Base-by-base conservation (phyloP, 192 early-diverging fungal genomes). In the Mortierella hygrophila region DNA sequence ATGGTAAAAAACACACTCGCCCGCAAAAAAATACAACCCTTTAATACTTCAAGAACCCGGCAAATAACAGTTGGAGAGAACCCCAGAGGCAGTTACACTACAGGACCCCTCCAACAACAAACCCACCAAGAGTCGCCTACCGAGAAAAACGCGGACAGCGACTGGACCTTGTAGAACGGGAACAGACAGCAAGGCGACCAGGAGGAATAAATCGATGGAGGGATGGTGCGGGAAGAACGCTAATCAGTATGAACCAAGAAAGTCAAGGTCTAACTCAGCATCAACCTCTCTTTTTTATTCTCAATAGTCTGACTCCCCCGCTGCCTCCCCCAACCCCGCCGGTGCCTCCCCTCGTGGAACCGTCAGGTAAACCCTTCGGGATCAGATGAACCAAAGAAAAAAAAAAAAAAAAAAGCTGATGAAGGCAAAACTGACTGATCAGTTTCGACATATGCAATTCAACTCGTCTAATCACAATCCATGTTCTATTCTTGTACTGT, bases 291-390 rank as follows among this genome's bases (percentile, higher is more conserved):
- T 52, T n/a, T 40, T 29, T 38, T 42, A 8, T 60, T 32, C 18
- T 4, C 18, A 52, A 52, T 78, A 86, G 84, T 86, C 84, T 78
- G 84, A 86, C 72, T 86, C 84, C 63, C 79, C 84, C 74, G 71
- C 75, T 54, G 71, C 78, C 65, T 86, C 84, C 79, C 84, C 84
- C 16, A 86, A 75, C 72, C 84, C 79, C 76, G 78, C 84, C 46
- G 84, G 84, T n/a, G 75, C 79, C 44, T 86, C 84, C 37, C 75
- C 84, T 44, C 84, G 84, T 32, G 79, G 70, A 63, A 71, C 84
- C 6, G 29, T 86, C 79, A 86, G 84, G 84, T 86, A 72, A 32
- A 29, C 23, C 1, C 23, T 5, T 72, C 49, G 32, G 7, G 35
- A 41, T 37, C 35, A 37, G 37, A 70, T 70, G 37, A 41, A n/a